Evolutionary conservation across 2,329 filamentous ascomycete species (phyloP), one percentile per base, ranked within the genome.

Genomic region (Paracoccidioides brasiliensis): DNA sequence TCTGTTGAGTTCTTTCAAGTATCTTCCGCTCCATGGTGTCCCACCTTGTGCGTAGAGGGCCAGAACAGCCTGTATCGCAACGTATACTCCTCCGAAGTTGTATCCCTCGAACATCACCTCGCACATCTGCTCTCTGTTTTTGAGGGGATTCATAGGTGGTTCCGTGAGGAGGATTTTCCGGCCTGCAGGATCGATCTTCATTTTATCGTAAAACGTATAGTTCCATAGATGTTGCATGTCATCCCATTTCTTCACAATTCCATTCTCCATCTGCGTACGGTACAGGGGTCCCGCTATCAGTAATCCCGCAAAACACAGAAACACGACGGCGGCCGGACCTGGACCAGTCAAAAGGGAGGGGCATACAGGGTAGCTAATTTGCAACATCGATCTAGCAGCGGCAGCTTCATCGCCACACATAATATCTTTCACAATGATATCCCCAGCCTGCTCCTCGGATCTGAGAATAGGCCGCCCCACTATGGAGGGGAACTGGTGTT

Each of bases 181-280:
- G 62, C 89, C 91, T 28, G 82, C 82, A 2, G 93, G 83, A 70
- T 97, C 88, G 64, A 98, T 78, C 72, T 90, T 83, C 82, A 98
- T 88, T 82, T 97, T 97, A 72, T 98, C 91, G 73, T 82, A 85
- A 73, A 98, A 98, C 30, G 93, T 98, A 72, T 94, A 97, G 76
- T 98, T 91, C 93, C 93, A 98, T 55, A 98, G 84, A 70, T 97
- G 91, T 77, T 95, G 88, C 93, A 98, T 98, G 73, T 98, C 93
- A 65, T 98, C 93, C 93, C 93, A 98, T 69, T 90, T 90, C 81
- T 96, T 97, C 63, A 98, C 90, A 67, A 98, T 97, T 66, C 93
- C 93, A 72, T 98, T 98, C 74, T 98, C 93, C 93, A 98, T 98
- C 82, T 85, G 72, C 57, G 64, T 32, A 55, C 51, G 30, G 22